Conservation (phyloP, 768 basidiomycete species). For the Suillus lakei region DNA sequence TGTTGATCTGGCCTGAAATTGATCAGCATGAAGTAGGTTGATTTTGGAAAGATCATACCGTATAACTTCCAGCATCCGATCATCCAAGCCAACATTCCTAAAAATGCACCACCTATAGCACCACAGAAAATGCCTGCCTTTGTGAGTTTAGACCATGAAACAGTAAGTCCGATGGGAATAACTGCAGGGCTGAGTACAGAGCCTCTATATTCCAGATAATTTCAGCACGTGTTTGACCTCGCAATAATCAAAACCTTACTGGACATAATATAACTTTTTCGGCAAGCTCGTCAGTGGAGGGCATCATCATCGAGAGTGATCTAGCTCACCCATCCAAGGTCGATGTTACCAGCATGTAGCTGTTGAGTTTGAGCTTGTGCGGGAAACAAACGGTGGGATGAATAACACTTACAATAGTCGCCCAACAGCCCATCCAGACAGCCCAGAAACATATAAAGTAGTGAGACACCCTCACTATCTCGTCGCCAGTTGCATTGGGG, state of each 20-base stretch:
- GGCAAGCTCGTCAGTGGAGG: constrained; percentile 9
- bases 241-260: constrained; percentile 33
- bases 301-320: neutral
- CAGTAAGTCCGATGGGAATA: constrained; percentile 52
- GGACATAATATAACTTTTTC: constrained; percentile 47
- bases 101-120: constrained; percentile 43
- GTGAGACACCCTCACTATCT: constrained; percentile 46
- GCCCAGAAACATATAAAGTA: constrained; percentile 48
- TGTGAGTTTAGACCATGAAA: constrained; percentile 52
- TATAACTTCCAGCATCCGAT: constrained; percentile 55
- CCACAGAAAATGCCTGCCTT: constrained; percentile 44
- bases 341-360: constrained; percentile 50
- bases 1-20: constrained; percentile 37
- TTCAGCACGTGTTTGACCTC: neutral
- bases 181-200: constrained; percentile 54
- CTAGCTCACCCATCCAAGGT: constrained; percentile 49
- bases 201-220: constrained; percentile 37
- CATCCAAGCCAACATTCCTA: constrained; percentile 57
- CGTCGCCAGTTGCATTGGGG: constrained; percentile 40
- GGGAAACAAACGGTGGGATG: neutral
- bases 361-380: constrained; percentile 16
- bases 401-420: constrained; percentile 36
- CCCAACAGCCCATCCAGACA: constrained; percentile 49
- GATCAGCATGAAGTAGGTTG: neutral
- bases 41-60: constrained; percentile 28